Base-by-base conservation (phyloP, 148 eudicot genomes). In the Linanthus parryae region DNA sequence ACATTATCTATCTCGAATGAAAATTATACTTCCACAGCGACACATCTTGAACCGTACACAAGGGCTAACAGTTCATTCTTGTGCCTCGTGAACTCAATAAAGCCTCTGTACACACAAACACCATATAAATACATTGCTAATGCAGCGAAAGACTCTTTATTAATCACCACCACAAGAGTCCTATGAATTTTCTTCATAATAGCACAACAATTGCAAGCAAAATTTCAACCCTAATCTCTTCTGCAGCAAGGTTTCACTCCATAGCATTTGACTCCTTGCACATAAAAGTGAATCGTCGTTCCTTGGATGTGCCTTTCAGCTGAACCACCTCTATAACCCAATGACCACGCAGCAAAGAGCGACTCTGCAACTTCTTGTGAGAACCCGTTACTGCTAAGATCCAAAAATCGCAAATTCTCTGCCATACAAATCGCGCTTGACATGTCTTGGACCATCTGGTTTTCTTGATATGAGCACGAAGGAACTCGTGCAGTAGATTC, bases 351-450 rank as follows among this genome's bases (percentile, higher is more conserved):
- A 20, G 31, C 44, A 57, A 66, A 84, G 24, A 92, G 69, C 44
- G 48, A 48, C 55, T 81, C 84, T 21, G 48, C 70, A 29, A 61
- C 56, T 64, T 70, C 51, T 21, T 48, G 14, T 6, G 94, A 63
- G 66, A 87, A 74, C 50, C 85, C 85, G 27, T 87, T 92, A 48
- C 61, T 33, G 51, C 99, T 92, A 19, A 92, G 79, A 68, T 92
- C 96, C 34, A 92, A 74, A 23, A 71, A 31, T 62, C 70, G 76
- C 63, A 92, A 64, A 8, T 77, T 67, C 59, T 66, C 68, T 8
- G 85, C 84, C 59, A 67, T 60, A 28, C 67, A 56, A 48, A 92
- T 74, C 58, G 81, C 79, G 48, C 30, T 55, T 39, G 68, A 46
- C 35, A 87, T 64, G 44, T 79, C 78, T 42, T 66, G 72, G 49